These are phyloP conservation scores for Prototheca wickerhamii DNA, from an alignment of 163 green algal genomes.

Conservation along the genomic window DNA sequence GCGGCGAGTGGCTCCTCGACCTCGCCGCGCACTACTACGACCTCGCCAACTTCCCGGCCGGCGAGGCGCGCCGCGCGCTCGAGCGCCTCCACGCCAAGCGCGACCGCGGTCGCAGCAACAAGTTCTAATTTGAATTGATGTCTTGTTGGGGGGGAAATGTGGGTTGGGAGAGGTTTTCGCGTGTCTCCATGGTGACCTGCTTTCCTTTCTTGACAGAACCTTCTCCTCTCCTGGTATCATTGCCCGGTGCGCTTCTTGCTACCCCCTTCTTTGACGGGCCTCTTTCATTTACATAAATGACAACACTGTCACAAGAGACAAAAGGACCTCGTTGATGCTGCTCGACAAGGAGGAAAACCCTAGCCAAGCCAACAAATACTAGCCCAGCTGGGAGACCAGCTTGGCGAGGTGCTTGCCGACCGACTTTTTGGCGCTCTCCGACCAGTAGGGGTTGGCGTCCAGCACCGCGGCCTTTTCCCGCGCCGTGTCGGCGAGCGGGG, in stretches of 20 bases:
- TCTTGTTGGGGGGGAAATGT: background rate
- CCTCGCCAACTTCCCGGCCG: slow-evolving; percentile 86
- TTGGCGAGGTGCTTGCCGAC: background rate
- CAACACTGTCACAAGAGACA: no score
- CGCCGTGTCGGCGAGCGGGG: background rate
- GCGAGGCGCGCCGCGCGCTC: slow-evolving; percentile 57
- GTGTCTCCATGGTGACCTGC: background rate
- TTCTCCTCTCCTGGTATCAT: background rate
- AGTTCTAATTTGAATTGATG: slow-evolving; percentile 1
- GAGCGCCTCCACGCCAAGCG: slow-evolving; percentile 66
- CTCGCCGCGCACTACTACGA: slow-evolving; percentile 96
- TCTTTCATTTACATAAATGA: no score
- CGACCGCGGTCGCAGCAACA: slow-evolving; percentile 9
- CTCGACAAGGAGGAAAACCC: background rate
- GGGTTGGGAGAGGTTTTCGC: background rate
- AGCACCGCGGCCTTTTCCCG: background rate
- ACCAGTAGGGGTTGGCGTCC: background rate
- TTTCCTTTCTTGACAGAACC: background rate
- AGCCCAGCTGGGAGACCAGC: no score
- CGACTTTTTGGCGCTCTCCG: background rate
- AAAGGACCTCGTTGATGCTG: background rate
- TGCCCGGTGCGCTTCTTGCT: no score
- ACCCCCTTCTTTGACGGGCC: no score
- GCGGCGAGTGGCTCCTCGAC: slow-evolving; percentile 95
- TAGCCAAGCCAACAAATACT: background rate